A percentile compares a stretch with the other conserved stretches of the same genome.
Conservation (phyloP, 1,284 basidiomycete species). For the Veloporphyrellus conicus region DNA sequence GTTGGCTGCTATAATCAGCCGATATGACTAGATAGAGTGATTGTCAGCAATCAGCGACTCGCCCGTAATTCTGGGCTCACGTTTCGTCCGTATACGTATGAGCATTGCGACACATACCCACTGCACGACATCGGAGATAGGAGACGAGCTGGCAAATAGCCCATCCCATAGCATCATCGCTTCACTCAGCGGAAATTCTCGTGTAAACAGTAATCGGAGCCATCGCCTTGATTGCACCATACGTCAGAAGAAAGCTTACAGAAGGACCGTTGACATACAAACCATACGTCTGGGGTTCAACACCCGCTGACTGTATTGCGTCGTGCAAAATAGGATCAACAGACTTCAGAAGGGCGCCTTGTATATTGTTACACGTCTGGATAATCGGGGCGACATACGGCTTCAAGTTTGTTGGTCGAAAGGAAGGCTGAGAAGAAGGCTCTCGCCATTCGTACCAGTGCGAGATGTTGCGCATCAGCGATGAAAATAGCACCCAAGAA, state of each 20-base stretch:
- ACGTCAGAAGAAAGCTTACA: conserved; percentile 10
- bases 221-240: conserved; percentile 61
- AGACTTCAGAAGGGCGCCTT: conserved; percentile 65
- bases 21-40: conserved; percentile 59
- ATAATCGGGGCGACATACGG: conserved; percentile 81
- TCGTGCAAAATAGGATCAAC: conserved; percentile 81
- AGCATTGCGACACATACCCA: conserved; percentile 92
- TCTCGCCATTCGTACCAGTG: conserved; percentile 90
- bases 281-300: conserved; percentile 93
- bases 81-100: conserved; percentile 80
- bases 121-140: conserved; percentile 65
- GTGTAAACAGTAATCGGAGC: conserved; percentile 84
- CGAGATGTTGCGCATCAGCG: conserved; percentile 72
- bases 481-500: conserved; percentile 75
- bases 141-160: conserved; percentile 74
- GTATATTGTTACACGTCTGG: conserved; percentile 72
- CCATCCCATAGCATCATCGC: conserved; percentile 88
- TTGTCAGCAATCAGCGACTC: conserved; percentile 12
- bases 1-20: conserved; percentile 78
- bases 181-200: conserved; percentile 76
- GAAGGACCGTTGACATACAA: conserved; percentile 52
- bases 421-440: conserved; percentile 38
- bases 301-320: conserved; percentile 68
- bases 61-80: conserved; percentile 43
- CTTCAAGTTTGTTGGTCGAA: conserved; percentile 46